phyloP scores from a whole-genome alignment of 345 rosid species.

The Bruguiera sexangula region DNA sequence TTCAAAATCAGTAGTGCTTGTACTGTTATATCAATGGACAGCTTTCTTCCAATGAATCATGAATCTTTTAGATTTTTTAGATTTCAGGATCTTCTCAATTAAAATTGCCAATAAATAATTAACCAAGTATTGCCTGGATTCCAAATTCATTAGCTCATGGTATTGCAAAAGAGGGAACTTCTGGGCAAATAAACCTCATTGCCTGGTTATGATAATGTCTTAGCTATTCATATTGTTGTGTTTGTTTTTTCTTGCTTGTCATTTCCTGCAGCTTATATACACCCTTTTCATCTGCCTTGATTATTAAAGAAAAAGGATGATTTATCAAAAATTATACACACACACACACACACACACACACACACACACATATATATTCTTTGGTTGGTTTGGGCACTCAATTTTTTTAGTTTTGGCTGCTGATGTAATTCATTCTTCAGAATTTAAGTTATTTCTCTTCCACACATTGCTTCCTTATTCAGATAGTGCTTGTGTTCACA shows the following conservation, averaged over 20 bases:
- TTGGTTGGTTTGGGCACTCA: background rate
- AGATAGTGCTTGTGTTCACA: background rate
- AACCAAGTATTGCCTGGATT: background rate
- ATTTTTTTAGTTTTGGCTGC: background rate
- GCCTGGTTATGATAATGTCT: no score
- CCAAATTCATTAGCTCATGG: no score
- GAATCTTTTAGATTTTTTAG: background rate
- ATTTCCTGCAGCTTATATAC: no score
- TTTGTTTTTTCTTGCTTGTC: no score
- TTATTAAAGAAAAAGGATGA: no score
- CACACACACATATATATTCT: background rate
- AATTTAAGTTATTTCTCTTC: background rate
- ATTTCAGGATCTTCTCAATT: background rate
- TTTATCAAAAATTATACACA: no score
- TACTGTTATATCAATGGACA: background rate
- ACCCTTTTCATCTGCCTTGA: no score
- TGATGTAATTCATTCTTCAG: background rate
- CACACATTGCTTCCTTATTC: background rate
- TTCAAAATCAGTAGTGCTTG: no score
- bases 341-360: no score
- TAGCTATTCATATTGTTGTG: no score
- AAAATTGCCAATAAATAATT: background rate
- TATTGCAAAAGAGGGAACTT: no score
- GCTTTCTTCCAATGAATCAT: background rate
- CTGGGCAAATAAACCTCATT: no score